Conservation (phyloP, 139 green algal species). For the Astrephomene gubernaculifera region DNA sequence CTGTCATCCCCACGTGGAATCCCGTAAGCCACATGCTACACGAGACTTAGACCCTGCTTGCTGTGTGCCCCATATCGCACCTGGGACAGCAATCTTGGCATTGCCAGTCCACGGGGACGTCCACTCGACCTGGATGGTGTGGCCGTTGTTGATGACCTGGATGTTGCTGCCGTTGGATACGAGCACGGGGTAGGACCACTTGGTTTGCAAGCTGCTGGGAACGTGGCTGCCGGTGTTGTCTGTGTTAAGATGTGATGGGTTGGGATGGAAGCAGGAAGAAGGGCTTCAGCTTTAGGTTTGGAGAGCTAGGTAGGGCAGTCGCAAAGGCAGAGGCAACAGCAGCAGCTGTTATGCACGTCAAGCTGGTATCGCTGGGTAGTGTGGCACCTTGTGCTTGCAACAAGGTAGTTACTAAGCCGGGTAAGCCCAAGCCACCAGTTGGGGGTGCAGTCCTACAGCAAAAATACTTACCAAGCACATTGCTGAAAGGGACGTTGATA, state of each 20-base stretch:
- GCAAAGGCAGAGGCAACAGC: too few species aligned
- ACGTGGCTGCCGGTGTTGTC: not conserved
- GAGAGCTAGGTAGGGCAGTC: too few species aligned
- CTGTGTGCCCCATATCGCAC: too few species aligned
- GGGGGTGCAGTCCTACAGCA: not conserved
- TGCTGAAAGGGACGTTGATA: not conserved
- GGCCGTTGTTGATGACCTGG: conserved; percentile 13
- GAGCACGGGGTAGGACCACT: conserved; percentile 9
- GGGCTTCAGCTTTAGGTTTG: too few species aligned
- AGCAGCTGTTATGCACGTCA: too few species aligned
- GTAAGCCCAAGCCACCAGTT: too few species aligned
- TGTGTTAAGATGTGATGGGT: not conserved
- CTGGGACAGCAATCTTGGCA: not conserved
- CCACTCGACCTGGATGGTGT: conserved; percentile 33
- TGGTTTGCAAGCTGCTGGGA: not conserved
- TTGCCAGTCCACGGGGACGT: not conserved
- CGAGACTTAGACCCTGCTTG: too few species aligned
- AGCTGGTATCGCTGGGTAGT: too few species aligned
- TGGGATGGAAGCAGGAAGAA: not conserved
- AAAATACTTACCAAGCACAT: not conserved
- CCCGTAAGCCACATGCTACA: too few species aligned
- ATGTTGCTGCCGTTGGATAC: conserved; percentile 27
- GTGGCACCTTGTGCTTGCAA: too few species aligned
- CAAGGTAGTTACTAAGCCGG: too few species aligned
- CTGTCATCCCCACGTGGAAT: too few species aligned